A percentile compares a stretch with the other conserved stretches of the same genome.
Evolutionary conservation across 2,329 filamentous ascomycete species (phyloP).

Genomic region (Pyrenophora seminiperda): DNA sequence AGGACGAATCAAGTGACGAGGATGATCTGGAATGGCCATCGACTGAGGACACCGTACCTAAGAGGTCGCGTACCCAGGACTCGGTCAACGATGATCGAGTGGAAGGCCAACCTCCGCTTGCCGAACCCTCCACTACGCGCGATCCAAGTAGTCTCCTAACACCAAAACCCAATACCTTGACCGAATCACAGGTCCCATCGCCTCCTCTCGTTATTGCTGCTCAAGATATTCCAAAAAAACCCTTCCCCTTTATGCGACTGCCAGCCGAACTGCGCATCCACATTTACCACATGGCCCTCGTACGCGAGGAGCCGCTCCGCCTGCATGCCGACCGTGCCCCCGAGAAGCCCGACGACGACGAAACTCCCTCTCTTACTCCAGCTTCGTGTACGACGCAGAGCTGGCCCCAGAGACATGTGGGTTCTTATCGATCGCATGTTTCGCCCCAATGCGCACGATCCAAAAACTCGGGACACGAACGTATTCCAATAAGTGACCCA

Average conservation of each 20-base stretch:
- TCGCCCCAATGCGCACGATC: not conserved
- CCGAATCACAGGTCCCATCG: conserved; percentile 16
- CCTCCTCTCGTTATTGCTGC: not conserved
- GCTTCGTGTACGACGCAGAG: not conserved
- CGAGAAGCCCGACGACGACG: conserved; percentile 19
- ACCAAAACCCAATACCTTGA: conserved; percentile 26
- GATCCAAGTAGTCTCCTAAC: conserved; percentile 24
- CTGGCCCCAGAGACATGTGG: too few relatives aligned
- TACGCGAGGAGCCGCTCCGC: conserved; percentile 35
- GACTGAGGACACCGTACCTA: not conserved
- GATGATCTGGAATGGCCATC: not conserved
- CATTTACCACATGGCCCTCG: conserved; percentile 51
- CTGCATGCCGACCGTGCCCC: conserved; percentile 32
- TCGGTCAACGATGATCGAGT: conserved; percentile 1
- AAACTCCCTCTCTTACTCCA: not conserved
- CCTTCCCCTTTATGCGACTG: conserved; percentile 51
- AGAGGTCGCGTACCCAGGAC: conserved; percentile 14
- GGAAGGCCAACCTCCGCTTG: not conserved
- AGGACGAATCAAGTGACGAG: not conserved
- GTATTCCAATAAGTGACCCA: conserved; percentile 33
- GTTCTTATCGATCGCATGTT: too few relatives aligned
- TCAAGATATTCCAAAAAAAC: not conserved
- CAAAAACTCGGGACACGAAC: not conserved
- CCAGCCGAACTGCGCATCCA: conserved; percentile 54
- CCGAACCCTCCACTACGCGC: conserved; percentile 1